A percentile compares a stretch with the other conserved stretches of the same genome.
Conservation (phyloP, 2,329 filamentous ascomycete species). For the Chaetomium sp. region DNA sequence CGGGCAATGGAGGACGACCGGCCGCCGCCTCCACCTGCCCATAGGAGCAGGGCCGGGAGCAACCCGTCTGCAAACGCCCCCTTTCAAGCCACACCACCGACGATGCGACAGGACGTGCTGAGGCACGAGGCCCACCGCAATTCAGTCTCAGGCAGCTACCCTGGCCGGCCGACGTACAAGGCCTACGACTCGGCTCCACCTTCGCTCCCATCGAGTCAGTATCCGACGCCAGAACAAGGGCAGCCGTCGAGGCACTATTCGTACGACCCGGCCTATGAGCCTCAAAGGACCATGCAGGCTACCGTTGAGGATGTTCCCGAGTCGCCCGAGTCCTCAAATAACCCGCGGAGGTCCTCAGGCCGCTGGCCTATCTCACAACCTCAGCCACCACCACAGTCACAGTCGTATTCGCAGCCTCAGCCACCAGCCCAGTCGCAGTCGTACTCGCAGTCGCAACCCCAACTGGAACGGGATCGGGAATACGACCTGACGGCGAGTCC, state of each 20-base stretch:
- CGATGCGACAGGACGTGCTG: conserved; percentile 54
- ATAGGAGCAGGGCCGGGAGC: conserved; percentile 43
- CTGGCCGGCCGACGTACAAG: conserved; percentile 48
- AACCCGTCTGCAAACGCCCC: conserved; percentile 36
- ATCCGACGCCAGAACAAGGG: conserved; percentile 31
- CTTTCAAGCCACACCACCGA: conserved; percentile 35
- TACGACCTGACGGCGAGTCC: conserved; percentile 37
- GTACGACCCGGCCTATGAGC: conserved; percentile 44
- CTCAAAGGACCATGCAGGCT: conserved; percentile 50
- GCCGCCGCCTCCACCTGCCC: conserved; percentile 52
- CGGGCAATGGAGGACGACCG: conserved; percentile 34
- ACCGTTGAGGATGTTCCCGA: conserved; percentile 60
- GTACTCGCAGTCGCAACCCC: conserved; percentile 14
- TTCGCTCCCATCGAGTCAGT: conserved; percentile 26
- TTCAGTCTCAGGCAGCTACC: conserved; percentile 41
- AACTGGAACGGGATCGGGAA: conserved; percentile 27
- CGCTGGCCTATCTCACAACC: conserved; percentile 17
- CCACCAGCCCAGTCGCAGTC: conserved; percentile 8
- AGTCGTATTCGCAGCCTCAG: conserved; percentile 7
- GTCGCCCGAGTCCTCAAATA: conserved; percentile 32
- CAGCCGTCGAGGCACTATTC: conserved; percentile 42
- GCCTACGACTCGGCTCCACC: conserved; percentile 43
- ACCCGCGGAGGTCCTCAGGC: conserved; percentile 24
- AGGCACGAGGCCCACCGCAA: conserved; percentile 51
- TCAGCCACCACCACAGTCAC: not conserved